Percentiles rank a stretch among this genome's conserved stretches.
These are phyloP conservation scores for Fusarium cicatricum DNA, from an alignment of 2,329 filamentous ascomycete genomes.

Conservation along the genomic window DNA sequence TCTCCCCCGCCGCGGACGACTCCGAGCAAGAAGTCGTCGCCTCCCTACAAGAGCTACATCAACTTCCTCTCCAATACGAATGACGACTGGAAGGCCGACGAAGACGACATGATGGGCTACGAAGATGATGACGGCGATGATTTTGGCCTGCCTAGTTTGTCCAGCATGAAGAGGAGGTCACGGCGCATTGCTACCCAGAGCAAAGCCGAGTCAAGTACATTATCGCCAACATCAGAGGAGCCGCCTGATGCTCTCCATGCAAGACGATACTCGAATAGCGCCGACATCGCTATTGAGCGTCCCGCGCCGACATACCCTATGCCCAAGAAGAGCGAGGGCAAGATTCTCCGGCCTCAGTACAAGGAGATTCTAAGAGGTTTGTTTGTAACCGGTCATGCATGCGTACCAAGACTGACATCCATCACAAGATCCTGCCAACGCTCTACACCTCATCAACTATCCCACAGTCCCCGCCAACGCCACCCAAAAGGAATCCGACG, in stretches of 20 bases:
- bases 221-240: constrained; percentile 49
- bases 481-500: constrained; percentile 83
- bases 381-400: constrained; percentile 4
- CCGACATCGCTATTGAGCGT: constrained; percentile 92
- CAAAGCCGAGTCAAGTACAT: constrained; percentile 41
- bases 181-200: constrained; percentile 59
- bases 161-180: constrained; percentile 84
- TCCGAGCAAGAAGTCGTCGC: constrained; percentile 65
- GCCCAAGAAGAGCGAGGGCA: constrained; percentile 88
- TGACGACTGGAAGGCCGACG: constrained; percentile 81
- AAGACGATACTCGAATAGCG: constrained; percentile 81
- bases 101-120: constrained; percentile 80
- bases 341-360: constrained; percentile 96
- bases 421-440: constrained; percentile 80
- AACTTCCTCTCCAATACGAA: constrained; percentile 84
- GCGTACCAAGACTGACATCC: constrained; percentile 24
- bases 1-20: constrained; percentile 63
- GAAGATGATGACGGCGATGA: constrained; percentile 93
- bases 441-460: constrained; percentile 92
- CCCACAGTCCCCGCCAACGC: constrained; percentile 77
- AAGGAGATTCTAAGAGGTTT: constrained; percentile 87
- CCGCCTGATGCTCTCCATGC: constrained; percentile 50
- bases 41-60: constrained; percentile 75
- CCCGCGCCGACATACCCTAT: constrained; percentile 84
- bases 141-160: constrained; percentile 91